Percentiles rank a stretch among this genome's conserved stretches.
Conservation (phyloP, 2,329 filamentous ascomycete genomes). For the Hypoxylon rubiginosum region DNA sequence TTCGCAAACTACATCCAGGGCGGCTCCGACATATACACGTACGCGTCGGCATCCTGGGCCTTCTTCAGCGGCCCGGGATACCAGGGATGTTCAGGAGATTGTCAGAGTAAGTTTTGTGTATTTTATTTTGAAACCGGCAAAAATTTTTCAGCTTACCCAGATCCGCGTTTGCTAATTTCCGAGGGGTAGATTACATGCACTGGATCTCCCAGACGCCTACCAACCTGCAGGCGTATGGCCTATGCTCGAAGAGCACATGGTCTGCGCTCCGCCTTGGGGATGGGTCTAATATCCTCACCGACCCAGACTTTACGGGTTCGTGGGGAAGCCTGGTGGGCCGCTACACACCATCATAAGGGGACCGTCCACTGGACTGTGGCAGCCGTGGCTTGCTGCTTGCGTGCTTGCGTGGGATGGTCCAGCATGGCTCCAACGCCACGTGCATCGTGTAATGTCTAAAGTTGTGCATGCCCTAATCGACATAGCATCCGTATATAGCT, state of each 20-base stretch:
- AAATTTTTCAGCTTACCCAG: not conserved
- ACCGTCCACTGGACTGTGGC: not conserved
- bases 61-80: conserved; percentile 59
- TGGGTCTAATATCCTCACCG: conserved; percentile 51
- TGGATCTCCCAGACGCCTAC: conserved; percentile 56
- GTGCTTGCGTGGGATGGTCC: not conserved
- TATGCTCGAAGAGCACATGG: conserved; percentile 58
- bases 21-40: conserved; percentile 57
- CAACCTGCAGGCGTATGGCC: conserved; percentile 58
- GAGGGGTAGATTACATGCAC: conserved; percentile 54
- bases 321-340: conserved; percentile 58
- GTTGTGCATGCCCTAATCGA: conserved; percentile 15
- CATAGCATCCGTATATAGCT: conserved; percentile 11
- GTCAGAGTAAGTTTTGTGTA: conserved; percentile 51
- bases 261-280: conserved; percentile 55
- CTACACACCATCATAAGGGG: conserved; percentile 50
- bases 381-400: not conserved
- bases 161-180: conserved; percentile 26
- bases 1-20: conserved; percentile 59
- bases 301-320: conserved; percentile 53
- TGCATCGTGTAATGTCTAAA: conserved; percentile 21
- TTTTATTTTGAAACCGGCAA: conserved; percentile 28
- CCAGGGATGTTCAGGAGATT: conserved; percentile 52
- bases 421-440: conserved; percentile 7
- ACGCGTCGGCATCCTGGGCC: conserved; percentile 59